These are phyloP conservation scores for Geoglossum cookeanum DNA, from an alignment of 2,329 filamentous ascomycete species.

Conservation along the genomic window DNA sequence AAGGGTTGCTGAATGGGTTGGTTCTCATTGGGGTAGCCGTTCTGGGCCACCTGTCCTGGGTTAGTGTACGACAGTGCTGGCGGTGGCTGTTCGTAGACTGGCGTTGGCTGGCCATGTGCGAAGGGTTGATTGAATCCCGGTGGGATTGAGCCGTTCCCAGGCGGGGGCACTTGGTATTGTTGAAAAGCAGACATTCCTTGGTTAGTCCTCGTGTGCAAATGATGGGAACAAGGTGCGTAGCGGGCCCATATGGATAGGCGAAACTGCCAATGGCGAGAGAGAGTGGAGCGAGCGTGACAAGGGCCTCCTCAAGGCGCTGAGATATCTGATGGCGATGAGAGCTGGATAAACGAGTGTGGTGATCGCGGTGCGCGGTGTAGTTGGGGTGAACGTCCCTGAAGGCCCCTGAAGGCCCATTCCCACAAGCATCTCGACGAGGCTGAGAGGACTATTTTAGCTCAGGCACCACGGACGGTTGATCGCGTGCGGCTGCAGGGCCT, in stretches of 20 bases:
- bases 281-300: neutral
- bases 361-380: too few species aligned
- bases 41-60: neutral
- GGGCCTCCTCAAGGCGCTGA: neutral
- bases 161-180: neutral
- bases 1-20: neutral
- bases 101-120: conserved; percentile 2
- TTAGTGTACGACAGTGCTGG: neutral
- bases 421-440: too few species aligned
- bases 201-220: neutral
- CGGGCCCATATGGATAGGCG: neutral
- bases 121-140: neutral
- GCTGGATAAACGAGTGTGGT: neutral
- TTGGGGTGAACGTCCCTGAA: neutral
- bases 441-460: too few species aligned
- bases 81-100: conserved; percentile 3
- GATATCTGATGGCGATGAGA: neutral
- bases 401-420: too few species aligned
- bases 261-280: neutral
- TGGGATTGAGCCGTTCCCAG: neutral
- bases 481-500: too few species aligned
- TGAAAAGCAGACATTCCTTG: neutral
- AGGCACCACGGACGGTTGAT: too few species aligned
- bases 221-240: neutral
- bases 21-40: neutral